Percentiles rank a stretch among this genome's conserved stretches.
Conservation (phyloP, 2,329 filamentous ascomycete genomes). For the Didymella exigua region DNA sequence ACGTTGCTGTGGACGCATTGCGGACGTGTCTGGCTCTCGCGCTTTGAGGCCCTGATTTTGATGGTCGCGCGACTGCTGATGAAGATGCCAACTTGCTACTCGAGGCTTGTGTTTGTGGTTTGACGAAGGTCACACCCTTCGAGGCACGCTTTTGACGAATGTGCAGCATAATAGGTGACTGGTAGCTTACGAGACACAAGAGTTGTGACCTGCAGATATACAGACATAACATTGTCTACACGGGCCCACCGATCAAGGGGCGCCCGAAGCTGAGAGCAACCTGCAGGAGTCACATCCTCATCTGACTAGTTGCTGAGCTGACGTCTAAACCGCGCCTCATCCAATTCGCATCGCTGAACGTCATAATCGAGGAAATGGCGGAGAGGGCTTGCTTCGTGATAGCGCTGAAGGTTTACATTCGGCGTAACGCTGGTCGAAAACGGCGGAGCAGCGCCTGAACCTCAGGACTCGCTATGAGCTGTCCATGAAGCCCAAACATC, state of each 20-base stretch:
- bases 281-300: slow-evolving; percentile 11
- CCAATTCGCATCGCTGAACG: slow-evolving; percentile 2
- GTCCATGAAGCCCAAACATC: neutral
- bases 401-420: neutral
- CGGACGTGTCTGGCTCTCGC: neutral
- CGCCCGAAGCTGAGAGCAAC: slow-evolving; percentile 19
- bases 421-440: slow-evolving; percentile 1
- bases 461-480: neutral
- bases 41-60: neutral
- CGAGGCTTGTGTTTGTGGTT: neutral
- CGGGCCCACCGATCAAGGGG: slow-evolving; percentile 2
- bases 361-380: slow-evolving; percentile 1
- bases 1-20: neutral
- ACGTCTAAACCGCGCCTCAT: slow-evolving; percentile 14
- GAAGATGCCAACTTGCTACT: slow-evolving; percentile 1
- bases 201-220: slow-evolving; percentile 11
- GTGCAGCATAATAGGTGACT: slow-evolving; percentile 1
- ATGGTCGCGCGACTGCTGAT: neutral
- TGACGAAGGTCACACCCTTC: neutral
- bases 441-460: slow-evolving; percentile 5
- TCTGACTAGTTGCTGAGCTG: slow-evolving; percentile 21
- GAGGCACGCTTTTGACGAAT: slow-evolving; percentile 9
- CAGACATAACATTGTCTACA: neutral
- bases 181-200: neutral
- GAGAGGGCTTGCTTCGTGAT: neutral